Base-by-base conservation (phyloP, 371 early-diverging fungal genomes). In the Parasitella parasitica region DNA sequence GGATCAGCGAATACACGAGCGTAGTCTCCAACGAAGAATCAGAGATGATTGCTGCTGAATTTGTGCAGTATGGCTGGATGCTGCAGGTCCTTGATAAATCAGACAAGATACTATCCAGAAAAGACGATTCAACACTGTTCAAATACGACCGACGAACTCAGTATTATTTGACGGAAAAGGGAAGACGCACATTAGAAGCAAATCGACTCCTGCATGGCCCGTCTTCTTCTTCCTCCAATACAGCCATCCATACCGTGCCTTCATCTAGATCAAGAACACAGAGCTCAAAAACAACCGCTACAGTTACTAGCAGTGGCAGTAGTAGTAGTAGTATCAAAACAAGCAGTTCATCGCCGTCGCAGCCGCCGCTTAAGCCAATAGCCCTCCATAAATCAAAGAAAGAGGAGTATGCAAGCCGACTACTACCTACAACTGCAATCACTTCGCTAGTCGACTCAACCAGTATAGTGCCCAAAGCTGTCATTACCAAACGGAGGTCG, bases 1-100 rank as follows among this genome's bases (percentile, higher is more conserved):
- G 89, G 88, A 75, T 91, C 27, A 68, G 82, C 54, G 84, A 83
- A 46, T 80, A 85, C 54, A 82, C 88, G 0, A 80, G 86, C 0
- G 84, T 82, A 20, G 78, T 87, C 36, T 77, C 81, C 28, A 73
- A 72, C 13, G 80, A 84, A 50, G 91, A 91, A 57, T 84, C 87
- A 0, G 67, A 81, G 18, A 50, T 70, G 18, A 68, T 89, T 27
- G 85, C 84, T 6, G 69, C 76, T 24, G 80, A 82, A 54, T 85
- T 89, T 76, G 67, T 89, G 6, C 61, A 70, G 1, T 74, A 73
- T 28, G 84, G 80, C 2, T 87, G 88, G 78, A 82, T 91, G 39
- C 69, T 68, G 27, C 80, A 76, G 48, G 65, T 84, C 3, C 54
- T 75, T 0, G 82, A 83, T 36, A 81, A 83, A 55, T 69, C 75